A percentile compares a stretch with the other conserved stretches of the same genome.
Conservation (phyloP, 2,329 filamentous ascomycete species). For the Fonsecaea pugnacius region DNA sequence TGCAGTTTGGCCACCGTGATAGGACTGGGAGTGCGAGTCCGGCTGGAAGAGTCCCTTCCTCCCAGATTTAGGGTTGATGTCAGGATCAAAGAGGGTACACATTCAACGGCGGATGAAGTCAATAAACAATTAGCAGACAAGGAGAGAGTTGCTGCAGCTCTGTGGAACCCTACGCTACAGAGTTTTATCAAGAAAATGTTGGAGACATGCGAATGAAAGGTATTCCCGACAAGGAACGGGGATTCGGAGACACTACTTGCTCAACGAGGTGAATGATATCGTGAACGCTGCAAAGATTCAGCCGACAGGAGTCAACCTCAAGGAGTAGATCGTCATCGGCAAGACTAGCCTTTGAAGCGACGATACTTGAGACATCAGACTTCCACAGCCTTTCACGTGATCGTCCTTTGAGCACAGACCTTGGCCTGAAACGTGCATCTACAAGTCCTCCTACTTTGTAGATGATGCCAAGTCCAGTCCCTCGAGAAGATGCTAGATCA, state of each 20-base stretch:
- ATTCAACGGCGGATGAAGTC: slow-evolving; percentile 90
- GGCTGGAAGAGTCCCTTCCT: slow-evolving; percentile 86
- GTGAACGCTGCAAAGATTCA: not conserved
- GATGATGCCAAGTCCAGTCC: not conserved
- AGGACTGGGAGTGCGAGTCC: slow-evolving; percentile 86
- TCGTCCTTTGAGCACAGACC: not conserved
- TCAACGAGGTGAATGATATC: not conserved
- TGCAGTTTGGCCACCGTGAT: slow-evolving; percentile 97
- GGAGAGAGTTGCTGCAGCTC: slow-evolving; percentile 89
- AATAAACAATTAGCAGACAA: slow-evolving; percentile 98
- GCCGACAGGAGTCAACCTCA: not conserved
- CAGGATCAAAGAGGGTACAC: slow-evolving; percentile 92
- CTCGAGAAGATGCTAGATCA: not conserved
- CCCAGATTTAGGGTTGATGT: slow-evolving; percentile 92
- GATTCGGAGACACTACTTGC: not conserved
- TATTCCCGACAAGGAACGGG: not conserved
- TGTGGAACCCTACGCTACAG: slow-evolving; percentile 91
- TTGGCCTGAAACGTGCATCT: not conserved
- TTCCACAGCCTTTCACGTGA: not conserved
- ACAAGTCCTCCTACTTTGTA: no score
- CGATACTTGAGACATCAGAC: not conserved
- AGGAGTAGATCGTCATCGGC: not conserved
- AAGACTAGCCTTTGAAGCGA: not conserved
- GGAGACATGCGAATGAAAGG: slow-evolving; percentile 70
- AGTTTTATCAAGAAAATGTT: slow-evolving; percentile 92